Evolutionary conservation across 352 stramenopile species (phyloP).

Genomic region (Globisporangium irregulare): DNA sequence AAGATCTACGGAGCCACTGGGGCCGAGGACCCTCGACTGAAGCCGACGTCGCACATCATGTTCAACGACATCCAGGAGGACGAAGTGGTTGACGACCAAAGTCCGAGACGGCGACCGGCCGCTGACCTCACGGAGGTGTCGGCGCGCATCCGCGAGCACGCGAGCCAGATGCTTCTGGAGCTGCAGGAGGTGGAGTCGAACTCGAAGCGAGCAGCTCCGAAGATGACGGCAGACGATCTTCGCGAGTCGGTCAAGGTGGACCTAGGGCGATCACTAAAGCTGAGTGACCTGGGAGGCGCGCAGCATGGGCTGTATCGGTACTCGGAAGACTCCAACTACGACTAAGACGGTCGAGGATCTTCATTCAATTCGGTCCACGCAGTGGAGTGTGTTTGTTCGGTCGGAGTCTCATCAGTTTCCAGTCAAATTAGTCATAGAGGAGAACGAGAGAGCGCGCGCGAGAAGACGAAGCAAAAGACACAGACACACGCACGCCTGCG

Average conservation of each 20-base stretch:
- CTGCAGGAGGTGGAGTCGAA: constrained; percentile 31
- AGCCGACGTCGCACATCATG: constrained; percentile 25
- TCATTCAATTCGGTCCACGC: not conserved
- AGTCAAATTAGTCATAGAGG: constrained; percentile 6
- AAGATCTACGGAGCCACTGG: constrained; percentile 24
- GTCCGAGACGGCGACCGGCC: constrained; percentile 8
- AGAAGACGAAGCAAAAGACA: not conserved
- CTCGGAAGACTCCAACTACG: constrained; percentile 24
- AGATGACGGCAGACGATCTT: constrained; percentile 53
- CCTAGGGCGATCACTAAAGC: constrained; percentile 32
- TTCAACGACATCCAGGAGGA: constrained; percentile 70
- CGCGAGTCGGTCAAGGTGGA: constrained; percentile 29
- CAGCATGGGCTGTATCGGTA: constrained; percentile 18
- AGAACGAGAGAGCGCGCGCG: not conserved
- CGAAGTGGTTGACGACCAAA: constrained; percentile 25
- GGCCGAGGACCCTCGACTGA: constrained; percentile 10
- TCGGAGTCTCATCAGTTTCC: not conserved
- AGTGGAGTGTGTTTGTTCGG: not conserved
- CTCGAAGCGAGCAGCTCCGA: constrained; percentile 19
- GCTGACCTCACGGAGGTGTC: constrained; percentile 53
- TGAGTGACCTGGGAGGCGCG: constrained; percentile 40
- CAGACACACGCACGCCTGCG: not conserved
- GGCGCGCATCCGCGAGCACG: constrained; percentile 49
- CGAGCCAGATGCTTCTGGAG: constrained; percentile 25
- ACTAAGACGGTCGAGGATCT: constrained; percentile 10